Base-by-base conservation (phyloP, 257 asterid genomes). In the Eucommia ulmoides region DNA sequence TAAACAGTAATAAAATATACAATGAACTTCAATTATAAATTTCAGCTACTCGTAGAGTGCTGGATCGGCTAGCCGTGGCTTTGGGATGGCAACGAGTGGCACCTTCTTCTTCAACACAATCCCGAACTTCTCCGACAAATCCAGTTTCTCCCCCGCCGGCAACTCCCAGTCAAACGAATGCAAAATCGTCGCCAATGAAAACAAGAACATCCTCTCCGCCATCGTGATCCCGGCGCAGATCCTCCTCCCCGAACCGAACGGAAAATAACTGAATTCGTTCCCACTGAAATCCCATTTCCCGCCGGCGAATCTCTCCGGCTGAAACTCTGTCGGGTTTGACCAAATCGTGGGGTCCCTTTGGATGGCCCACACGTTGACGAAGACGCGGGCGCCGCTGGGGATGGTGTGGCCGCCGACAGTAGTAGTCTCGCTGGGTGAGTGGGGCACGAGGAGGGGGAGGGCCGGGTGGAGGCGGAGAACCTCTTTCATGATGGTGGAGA, bases 151-250 rank as follows among this genome's bases (percentile, higher is more conserved):
- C n/a, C 45, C 45, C 2, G 11, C 45, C 11, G 45, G 45, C 45
- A 38, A 38, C n/a, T 38, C n/a, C 45, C 45, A 38, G n/a, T 38
- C 45, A 38, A 38, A 38, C 11, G 45, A 38, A 38, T 38, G 45
- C 5, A 38, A 3, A 5, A 38, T 12, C n/a, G 45, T 8, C 11
- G 45, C 5, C 2, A 38, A 15, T 38, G 45, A 5, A 38, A 4
- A 38, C 45, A 38, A 38, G 45, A 38, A 38, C 45, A 38, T 38
- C 45, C 45, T 38, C 45, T 38, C 45, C 11, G 45, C 45, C 45
- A 38, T 38, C 11, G 9, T 18, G n/a, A 15, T 38, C 10, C 7
- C 45, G 3, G 16, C 45, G n/a, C 45, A 38, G 3, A 38, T 38
- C n/a, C 45, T 38, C 16, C 45, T 38, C 9, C 45, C n/a, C 2